Percentiles rank a stretch among this genome's conserved stretches.
Conservation (phyloP, 2,329 filamentous ascomycete genomes). For the Polytolypa hystricis region DNA sequence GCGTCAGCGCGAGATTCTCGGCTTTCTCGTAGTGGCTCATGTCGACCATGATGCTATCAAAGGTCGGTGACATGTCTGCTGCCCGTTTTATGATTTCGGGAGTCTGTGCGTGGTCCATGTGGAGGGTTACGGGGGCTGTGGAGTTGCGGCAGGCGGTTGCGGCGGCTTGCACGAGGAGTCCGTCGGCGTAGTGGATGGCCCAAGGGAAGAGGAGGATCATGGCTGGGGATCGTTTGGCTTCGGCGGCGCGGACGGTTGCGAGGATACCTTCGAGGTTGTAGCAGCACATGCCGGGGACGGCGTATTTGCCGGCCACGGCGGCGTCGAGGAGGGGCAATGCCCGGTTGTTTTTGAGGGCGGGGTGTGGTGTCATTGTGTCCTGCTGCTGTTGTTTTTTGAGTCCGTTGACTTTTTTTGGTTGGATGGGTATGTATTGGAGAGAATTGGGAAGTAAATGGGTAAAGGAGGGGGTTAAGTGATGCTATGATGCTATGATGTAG, state of each 20-base stretch:
- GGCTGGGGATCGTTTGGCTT: constrained; percentile 53
- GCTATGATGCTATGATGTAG: too few species aligned
- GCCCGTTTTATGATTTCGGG: constrained; percentile 51
- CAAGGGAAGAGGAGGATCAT: constrained; percentile 67
- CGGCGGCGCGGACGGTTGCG: constrained; percentile 57
- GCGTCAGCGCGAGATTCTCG: constrained; percentile 56
- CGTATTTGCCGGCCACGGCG: constrained; percentile 46
- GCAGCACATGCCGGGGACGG: constrained; percentile 50
- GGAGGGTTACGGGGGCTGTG: constrained; percentile 49
- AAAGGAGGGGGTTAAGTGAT: too few species aligned
- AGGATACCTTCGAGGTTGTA: constrained; percentile 64
- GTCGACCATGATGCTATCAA: constrained; percentile 67
- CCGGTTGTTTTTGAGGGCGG: constrained; percentile 37
- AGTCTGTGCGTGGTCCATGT: constrained; percentile 57
- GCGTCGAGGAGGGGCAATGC: constrained; percentile 47
- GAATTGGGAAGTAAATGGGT: not conserved
- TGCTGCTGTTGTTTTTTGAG: not conserved
- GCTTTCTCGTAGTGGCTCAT: constrained; percentile 63
- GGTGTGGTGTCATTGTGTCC: constrained; percentile 24
- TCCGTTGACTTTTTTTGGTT: not conserved
- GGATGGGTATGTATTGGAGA: not conserved
- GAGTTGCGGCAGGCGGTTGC: constrained; percentile 47
- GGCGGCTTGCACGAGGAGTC: constrained; percentile 44
- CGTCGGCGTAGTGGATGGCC: constrained; percentile 56
- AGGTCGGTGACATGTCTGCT: constrained; percentile 47